Evolutionary conservation across 169 alveolate genomes (phyloP), one percentile per base, ranked within the genome.

Genomic region (Plasmodium yoelii): DNA sequence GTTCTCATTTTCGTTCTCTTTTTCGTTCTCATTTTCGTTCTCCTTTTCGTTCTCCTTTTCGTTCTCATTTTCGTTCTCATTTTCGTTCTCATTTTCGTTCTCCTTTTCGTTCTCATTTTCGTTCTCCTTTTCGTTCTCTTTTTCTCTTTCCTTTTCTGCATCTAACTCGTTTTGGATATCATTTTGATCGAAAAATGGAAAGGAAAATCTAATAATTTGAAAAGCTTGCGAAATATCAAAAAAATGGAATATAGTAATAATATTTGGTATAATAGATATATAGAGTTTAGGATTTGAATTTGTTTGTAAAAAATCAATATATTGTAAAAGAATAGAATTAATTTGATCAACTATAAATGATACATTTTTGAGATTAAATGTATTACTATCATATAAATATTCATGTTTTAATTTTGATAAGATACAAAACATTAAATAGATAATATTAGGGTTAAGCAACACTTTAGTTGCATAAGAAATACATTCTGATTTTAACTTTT

Each of bases 321-420:
- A 77, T 9, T 77, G 88, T 15, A 77, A 42, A n/a, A 77, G 68
- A 5, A 77, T 75, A 2, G 59, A 57, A 77, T 77, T 69, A 24
- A 63, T 68, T 51, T 77, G 63, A 19, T 77, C 88, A 0, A 77
- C 51, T 9, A 77, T 15, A 6, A 69, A 63, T 4, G 88, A 77
- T 10, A 77, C 5, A 24, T 77, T 77, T 64, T 75, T 77, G 63
- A 77, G 55, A 57, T 77, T 77, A 51, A 24, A 63, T 0, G 88
- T 77, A 42, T 77, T 77, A 64, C 88, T 77, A 51, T 77, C 88
- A 68, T 51, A 77, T 51, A 77, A 57, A 68, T 77, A 77, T 61
- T 77, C 88, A 51, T 63, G 49, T 77, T 77, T 77, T 42, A 77
- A 49, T 77, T 77, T 77, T 1, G 88, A 77, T 7, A 77, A 39